Percentiles rank a stretch among this genome's conserved stretches.
phyloP scores from a whole-genome alignment of 2,329 filamentous ascomycete genomes.

The Neofusicoccum sp. region DNA sequence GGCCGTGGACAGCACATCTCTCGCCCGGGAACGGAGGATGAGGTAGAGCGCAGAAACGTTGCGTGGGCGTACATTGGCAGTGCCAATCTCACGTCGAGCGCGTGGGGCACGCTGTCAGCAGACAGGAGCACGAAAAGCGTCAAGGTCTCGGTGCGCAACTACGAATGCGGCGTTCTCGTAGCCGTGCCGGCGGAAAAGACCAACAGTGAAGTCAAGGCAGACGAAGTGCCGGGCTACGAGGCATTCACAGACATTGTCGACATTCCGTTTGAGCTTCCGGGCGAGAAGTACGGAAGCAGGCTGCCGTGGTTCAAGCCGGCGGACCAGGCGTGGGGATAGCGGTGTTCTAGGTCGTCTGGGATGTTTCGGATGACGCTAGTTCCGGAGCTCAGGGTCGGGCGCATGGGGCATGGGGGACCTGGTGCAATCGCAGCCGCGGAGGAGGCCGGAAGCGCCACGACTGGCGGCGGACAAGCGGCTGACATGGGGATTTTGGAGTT shows the following conservation, averaged over 20 bases:
- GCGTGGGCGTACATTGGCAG: constrained; percentile 87
- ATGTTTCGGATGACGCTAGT: neutral
- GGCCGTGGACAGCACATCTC: constrained; percentile 44
- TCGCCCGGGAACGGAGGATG: constrained; percentile 20
- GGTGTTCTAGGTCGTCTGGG: neutral
- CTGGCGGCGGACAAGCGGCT: neutral
- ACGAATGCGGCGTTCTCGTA: constrained; percentile 89
- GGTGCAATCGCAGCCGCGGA: neutral
- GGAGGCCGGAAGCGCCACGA: neutral
- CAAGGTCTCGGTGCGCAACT: constrained; percentile 84
- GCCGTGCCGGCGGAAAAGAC: constrained; percentile 45
- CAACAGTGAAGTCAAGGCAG: constrained; percentile 20
- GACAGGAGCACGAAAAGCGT: constrained; percentile 65
- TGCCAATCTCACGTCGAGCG: constrained; percentile 88
- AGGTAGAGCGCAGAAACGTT: constrained; percentile 27
- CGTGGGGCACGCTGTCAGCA: constrained; percentile 80
- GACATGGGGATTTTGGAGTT: neutral
- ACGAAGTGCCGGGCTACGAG: constrained; percentile 35
- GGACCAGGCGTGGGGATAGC: neutral
- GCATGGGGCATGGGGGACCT: neutral
- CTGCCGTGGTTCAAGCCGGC: constrained; percentile 43
- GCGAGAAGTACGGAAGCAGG: constrained; percentile 46
- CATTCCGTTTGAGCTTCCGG: constrained; percentile 64
- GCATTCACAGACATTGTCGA: constrained; percentile 58
- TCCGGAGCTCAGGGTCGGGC: neutral